Conservation (phyloP, 495 filamentous ascomycete species). For the Pyronema omphalodes region DNA sequence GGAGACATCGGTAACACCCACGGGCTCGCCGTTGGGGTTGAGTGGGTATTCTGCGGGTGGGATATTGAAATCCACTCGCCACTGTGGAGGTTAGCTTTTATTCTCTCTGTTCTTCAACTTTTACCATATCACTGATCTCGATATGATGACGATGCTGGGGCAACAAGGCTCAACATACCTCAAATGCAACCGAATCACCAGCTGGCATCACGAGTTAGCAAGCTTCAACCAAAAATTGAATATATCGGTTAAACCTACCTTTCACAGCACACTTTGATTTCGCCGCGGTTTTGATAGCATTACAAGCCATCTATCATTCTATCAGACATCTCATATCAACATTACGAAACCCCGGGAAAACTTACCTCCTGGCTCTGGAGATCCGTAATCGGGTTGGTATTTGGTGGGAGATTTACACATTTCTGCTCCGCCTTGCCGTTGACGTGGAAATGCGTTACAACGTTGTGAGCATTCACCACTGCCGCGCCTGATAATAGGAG, state of each 20-base stretch:
- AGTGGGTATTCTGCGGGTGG: constrained; percentile 12
- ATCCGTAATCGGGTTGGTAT: constrained; percentile 35
- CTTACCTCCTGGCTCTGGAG: constrained; percentile 23
- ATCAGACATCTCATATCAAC: constrained; percentile 2
- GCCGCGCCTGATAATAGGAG: too few relatives aligned
- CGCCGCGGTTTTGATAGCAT: neutral
- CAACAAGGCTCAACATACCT: neutral
- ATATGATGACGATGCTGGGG: too few relatives aligned
- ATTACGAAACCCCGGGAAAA: constrained; percentile 5
- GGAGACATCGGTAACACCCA: constrained; percentile 37
- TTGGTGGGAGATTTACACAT: constrained; percentile 11
- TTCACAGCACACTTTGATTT: neutral
- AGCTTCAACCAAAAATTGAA: neutral
- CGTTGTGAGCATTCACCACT: constrained; percentile 7
- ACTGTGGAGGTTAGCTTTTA: neutral
- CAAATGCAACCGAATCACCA: constrained; percentile 14
- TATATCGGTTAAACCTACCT: neutral
- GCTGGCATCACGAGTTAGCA: constrained; percentile 4
- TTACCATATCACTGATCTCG: too few relatives aligned
- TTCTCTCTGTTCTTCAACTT: too few relatives aligned
- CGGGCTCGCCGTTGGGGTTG: constrained; percentile 11
- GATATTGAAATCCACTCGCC: constrained; percentile 11
- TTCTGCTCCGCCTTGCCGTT: constrained; percentile 9
- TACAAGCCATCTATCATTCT: constrained; percentile 8
- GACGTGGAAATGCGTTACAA: constrained; percentile 12